These are phyloP conservation scores for Grammothele lineata DNA, from an alignment of 768 basidiomycete genomes.

Conservation along the genomic window DNA sequence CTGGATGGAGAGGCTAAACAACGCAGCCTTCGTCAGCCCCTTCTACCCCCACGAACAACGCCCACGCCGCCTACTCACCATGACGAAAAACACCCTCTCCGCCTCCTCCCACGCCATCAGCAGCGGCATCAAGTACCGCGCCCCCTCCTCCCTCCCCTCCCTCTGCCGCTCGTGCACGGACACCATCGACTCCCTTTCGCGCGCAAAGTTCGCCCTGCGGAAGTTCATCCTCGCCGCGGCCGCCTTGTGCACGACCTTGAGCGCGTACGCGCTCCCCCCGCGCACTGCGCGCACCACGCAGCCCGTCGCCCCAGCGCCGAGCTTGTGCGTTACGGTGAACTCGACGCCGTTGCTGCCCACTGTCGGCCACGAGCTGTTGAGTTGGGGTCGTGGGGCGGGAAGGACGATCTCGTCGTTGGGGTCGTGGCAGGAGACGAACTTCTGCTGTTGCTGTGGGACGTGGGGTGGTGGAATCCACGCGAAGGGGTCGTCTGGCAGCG, in stretches of 20 bases:
- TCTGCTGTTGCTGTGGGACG: no score
- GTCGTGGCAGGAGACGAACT: neutral
- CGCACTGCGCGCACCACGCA: neutral
- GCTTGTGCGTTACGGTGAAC: neutral
- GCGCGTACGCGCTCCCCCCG: neutral
- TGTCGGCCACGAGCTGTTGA: no score
- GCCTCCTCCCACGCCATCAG: conserved; percentile 3
- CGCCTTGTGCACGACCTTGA: conserved; percentile 4
- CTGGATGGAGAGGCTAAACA: conserved; percentile 3
- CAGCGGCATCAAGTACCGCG: neutral
- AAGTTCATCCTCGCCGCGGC: neutral
- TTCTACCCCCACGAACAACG: neutral
- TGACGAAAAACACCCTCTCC: conserved; percentile 1
- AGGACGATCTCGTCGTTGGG: neutral
- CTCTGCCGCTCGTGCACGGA: neutral
- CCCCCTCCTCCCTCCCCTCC: neutral
- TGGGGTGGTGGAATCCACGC: no score
- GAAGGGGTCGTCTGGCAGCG: no score
- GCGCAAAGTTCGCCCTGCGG: neutral
- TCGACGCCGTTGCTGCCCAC: no score
- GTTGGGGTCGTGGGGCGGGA: neutral
- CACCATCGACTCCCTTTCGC: conserved; percentile 2
- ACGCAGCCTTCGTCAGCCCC: no score
- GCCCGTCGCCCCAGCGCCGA: neutral
- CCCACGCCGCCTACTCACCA: conserved; percentile 2